Conservation (phyloP, 768 basidiomycete genomes). For the Lyophyllum shimeji region DNA sequence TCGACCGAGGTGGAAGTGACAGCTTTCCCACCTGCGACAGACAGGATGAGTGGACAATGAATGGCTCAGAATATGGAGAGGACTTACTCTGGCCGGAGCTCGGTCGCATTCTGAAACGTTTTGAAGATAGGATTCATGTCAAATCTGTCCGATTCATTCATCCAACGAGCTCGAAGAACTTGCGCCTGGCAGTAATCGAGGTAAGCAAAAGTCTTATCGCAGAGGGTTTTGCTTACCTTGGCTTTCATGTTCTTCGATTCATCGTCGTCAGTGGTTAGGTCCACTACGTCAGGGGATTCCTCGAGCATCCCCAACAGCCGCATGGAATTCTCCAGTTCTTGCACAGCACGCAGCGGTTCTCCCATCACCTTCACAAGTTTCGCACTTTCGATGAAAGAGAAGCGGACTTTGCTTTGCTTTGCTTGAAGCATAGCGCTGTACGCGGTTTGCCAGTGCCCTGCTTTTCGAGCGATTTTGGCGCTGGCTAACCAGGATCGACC, state of each 20-base stretch:
- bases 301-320: constrained; percentile 48
- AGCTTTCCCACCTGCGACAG: constrained; percentile 72
- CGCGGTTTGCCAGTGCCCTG: constrained; percentile 93
- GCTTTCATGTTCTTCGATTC: constrained; percentile 58
- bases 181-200: constrained; percentile 51
- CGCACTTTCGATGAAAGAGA: constrained; percentile 87
- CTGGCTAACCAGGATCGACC: constrained; percentile 88
- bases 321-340: constrained; percentile 81
- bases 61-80: background rate
- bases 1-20: constrained; percentile 81
- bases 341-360: constrained; percentile 81
- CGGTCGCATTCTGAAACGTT: constrained; percentile 52
- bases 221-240: constrained; percentile 49
- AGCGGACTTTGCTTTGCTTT: constrained; percentile 64
- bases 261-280: constrained; percentile 53
- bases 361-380: constrained; percentile 80
- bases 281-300: constrained; percentile 43
- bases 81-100: constrained; percentile 50
- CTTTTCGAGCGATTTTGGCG: constrained; percentile 95
- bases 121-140: constrained; percentile 62
- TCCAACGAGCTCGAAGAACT: constrained; percentile 87
- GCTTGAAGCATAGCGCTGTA: constrained; percentile 96
- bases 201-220: background rate
- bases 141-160: constrained; percentile 85
- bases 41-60: background rate